These are phyloP conservation scores for Xylaria sp. DNA, from an alignment of 2,329 filamentous ascomycete species.

Conservation along the genomic window DNA sequence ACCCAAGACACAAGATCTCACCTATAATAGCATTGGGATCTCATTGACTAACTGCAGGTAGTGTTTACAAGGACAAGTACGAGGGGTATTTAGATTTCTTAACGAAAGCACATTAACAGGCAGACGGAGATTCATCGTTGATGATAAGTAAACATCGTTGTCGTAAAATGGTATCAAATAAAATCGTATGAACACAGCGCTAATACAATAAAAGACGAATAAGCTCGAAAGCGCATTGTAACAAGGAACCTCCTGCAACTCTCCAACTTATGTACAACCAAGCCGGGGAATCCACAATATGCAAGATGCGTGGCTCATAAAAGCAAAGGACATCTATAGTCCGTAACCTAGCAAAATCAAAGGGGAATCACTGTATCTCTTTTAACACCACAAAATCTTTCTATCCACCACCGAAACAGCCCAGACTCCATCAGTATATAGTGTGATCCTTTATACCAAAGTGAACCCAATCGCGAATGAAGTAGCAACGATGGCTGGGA, in stretches of 20 bases:
- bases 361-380: slow-evolving; percentile 35
- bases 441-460: slow-evolving; percentile 29
- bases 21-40: neutral
- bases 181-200: slow-evolving; percentile 2
- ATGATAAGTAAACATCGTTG: neutral
- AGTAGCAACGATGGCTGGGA: slow-evolving; percentile 35
- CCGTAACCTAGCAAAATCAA: slow-evolving; percentile 33
- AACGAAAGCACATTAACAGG: neutral
- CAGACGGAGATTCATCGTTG: neutral
- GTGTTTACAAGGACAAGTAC: neutral
- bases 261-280: slow-evolving; percentile 37
- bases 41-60: neutral
- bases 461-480: slow-evolving; percentile 36
- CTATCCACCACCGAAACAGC: slow-evolving; percentile 33
- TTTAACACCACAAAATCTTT: slow-evolving; percentile 34
- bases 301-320: slow-evolving; percentile 29
- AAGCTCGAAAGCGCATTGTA: slow-evolving; percentile 10
- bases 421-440: slow-evolving; percentile 19
- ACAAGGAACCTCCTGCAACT: slow-evolving; percentile 18
- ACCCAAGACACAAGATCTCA: neutral
- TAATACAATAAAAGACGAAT: slow-evolving; percentile 11
- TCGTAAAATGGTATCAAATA: slow-evolving; percentile 19
- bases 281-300: slow-evolving; percentile 32
- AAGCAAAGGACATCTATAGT: slow-evolving; percentile 26
- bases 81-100: neutral